Base-by-base conservation (phyloP, 1,284 basidiomycete species). In the Moniliella sp. region DNA sequence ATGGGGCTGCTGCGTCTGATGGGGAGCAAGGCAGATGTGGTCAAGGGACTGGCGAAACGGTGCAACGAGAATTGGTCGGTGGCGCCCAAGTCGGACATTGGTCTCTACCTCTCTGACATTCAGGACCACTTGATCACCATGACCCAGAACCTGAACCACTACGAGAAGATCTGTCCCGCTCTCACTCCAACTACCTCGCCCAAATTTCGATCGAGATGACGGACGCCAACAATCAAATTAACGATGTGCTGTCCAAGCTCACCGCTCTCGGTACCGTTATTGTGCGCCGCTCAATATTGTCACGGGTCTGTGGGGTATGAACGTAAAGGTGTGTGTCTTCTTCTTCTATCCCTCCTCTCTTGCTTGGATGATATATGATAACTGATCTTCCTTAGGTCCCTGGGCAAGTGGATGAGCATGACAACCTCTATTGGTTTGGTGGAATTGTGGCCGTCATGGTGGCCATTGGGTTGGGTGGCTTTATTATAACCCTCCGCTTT, bases 21-120 rank as follows among this genome's bases (percentile, higher is more conserved):
- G 88, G 88, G 91, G 19, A 94, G 91, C 65, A 99, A 99, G 67
- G 88, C 88, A 28, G 88, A 99, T 58, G 88, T 99, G 40, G 91
- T 99, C 42, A 99, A 97, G 61, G 91, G 88, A 11, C 66, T 99
- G 21, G 86, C 88, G 18, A 99, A 99, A 65, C 70, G 88, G 43
- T 59, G 86, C 58, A 99, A 97, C 58, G 88, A 97, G 64, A 91
- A 97, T 57, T 99, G 88, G 88, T 74, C 79, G 34, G 79, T 97
- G 5, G 88, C 88, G 10, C 88, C 88, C 0, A 94, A 91, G 42
- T 81, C 79, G 3, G 18, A 32, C 12, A 23, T 32, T 19, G 15
- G 11, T 4, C 19, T 32, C 10, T n/a, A 32, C 17, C 27, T 27
- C 3, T 32, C 31, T 25, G 31, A 32, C 19, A 17, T 32, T 9